These are phyloP conservation scores for Exophiala xenobiotica DNA, from an alignment of 2,329 filamentous ascomycete species.

Conservation along the genomic window DNA sequence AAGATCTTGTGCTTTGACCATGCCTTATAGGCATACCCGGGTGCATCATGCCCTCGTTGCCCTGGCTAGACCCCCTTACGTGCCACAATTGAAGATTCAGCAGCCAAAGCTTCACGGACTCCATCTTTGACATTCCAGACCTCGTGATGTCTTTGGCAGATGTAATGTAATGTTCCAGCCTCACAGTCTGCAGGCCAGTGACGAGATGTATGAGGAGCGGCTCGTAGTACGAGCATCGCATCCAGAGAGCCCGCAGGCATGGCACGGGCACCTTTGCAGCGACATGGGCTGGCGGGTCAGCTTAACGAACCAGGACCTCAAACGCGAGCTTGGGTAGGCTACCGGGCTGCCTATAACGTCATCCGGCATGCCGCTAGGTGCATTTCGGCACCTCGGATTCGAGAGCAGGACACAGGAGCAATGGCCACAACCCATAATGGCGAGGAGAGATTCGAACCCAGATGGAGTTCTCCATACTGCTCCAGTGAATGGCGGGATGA, in stretches of 20 bases:
- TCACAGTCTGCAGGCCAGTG: neutral
- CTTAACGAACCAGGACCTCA: conserved; percentile 15
- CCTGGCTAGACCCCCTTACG: neutral
- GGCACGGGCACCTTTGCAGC: conserved; percentile 16
- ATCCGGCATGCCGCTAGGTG: conserved; percentile 14
- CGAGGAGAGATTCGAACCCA: conserved; percentile 1
- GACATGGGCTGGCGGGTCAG: conserved; percentile 16
- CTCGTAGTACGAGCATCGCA: conserved; percentile 8
- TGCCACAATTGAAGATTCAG: neutral
- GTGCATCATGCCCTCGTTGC: conserved; percentile 2
- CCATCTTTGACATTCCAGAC: neutral
- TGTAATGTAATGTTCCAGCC: no score
- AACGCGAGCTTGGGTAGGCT: conserved; percentile 2
- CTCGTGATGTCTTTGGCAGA: no score
- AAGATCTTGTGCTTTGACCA: conserved; percentile 9
- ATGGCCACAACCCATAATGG: neutral
- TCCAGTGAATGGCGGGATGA: no score
- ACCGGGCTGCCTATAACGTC: conserved; percentile 18
- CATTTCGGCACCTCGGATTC: conserved; percentile 18
- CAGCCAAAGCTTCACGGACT: neutral
- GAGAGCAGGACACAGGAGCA: conserved; percentile 7
- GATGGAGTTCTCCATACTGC: conserved; percentile 1
- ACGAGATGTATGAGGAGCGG: no score
- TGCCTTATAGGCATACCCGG: neutral
- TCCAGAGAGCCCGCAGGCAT: conserved; percentile 10